Conservation (phyloP, 1,139 yeast species). For the Diutina pseudorugosa region DNA sequence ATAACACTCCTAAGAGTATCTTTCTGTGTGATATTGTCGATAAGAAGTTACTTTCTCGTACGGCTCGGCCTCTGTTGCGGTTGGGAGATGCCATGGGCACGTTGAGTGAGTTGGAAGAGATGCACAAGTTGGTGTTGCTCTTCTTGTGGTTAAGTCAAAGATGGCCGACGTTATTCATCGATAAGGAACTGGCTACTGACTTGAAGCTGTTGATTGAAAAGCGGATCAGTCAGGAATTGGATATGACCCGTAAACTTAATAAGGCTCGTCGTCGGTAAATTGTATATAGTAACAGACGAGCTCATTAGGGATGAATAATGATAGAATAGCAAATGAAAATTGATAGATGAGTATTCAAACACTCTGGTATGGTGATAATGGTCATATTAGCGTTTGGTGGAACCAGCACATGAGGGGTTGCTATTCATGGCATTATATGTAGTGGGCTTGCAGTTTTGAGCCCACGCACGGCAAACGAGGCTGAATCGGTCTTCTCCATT, state of each 20-base stretch:
- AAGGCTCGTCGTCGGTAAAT: background rate
- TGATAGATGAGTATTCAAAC: too few relatives aligned
- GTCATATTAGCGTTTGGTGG: too few relatives aligned
- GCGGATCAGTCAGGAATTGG: conserved; percentile 50
- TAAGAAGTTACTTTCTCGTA: background rate
- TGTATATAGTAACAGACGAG: background rate
- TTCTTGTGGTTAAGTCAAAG: conserved; percentile 83
- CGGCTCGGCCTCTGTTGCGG: conserved; percentile 8
- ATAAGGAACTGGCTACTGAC: conserved; percentile 61
- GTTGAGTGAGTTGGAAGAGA: conserved; percentile 46
- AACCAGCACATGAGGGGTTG: too few relatives aligned
- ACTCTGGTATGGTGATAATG: too few relatives aligned
- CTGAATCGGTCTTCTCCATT: too few relatives aligned
- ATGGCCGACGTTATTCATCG: conserved; percentile 73
- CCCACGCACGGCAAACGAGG: too few relatives aligned
- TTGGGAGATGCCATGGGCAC: conserved; percentile 18
- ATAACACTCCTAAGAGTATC: conserved; percentile 26
- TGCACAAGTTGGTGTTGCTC: conserved; percentile 57
- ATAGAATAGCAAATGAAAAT: too few relatives aligned
- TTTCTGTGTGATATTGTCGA: conserved; percentile 32
- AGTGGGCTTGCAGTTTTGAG: too few relatives aligned
- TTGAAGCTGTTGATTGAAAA: conserved; percentile 54
- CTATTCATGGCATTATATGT: too few relatives aligned
- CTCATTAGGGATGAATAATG: background rate
- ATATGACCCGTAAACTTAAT: background rate